These are phyloP conservation scores for Ustanciosporium gigantosporum DNA, from an alignment of 1,284 basidiomycete species.

Conservation along the genomic window DNA sequence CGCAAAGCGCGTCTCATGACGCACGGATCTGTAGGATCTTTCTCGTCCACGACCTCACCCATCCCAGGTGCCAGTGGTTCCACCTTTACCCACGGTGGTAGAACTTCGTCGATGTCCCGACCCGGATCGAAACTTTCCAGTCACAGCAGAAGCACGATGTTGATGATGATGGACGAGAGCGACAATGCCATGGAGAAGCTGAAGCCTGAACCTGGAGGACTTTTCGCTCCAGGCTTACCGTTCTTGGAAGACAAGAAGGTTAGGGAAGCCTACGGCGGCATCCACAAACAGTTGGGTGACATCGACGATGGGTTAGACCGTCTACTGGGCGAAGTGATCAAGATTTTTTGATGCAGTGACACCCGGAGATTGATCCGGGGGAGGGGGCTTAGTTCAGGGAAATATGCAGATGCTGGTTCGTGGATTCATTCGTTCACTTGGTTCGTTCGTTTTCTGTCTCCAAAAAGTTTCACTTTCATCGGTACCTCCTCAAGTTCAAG, in stretches of 20 bases:
- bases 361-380: no score
- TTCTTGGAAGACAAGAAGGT: slow-evolving; percentile 26
- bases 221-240: slow-evolving; percentile 39
- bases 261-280: slow-evolving; percentile 25
- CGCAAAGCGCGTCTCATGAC: slow-evolving; percentile 12
- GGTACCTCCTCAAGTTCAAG: no score
- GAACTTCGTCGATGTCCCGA: background rate
- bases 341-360: no score
- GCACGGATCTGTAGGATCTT: slow-evolving; percentile 17
- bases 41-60: slow-evolving; percentile 9
- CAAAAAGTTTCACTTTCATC: no score
- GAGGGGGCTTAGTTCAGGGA: no score
- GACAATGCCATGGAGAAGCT: slow-evolving; percentile 11
- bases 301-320: slow-evolving; percentile 33
- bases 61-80: slow-evolving; percentile 1
- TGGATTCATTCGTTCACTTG: no score
- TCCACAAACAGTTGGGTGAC: slow-evolving; percentile 19
- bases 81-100: slow-evolving; percentile 1
- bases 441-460: no score
- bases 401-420: no score
- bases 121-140: slow-evolving; percentile 19
- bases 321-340: slow-evolving; percentile 29
- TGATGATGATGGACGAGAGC: slow-evolving; percentile 10
- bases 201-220: slow-evolving; percentile 29
- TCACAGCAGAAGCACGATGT: no score